These are phyloP conservation scores for Volvox reticuliferus DNA, from an alignment of 139 green algal species.

Conservation along the genomic window DNA sequence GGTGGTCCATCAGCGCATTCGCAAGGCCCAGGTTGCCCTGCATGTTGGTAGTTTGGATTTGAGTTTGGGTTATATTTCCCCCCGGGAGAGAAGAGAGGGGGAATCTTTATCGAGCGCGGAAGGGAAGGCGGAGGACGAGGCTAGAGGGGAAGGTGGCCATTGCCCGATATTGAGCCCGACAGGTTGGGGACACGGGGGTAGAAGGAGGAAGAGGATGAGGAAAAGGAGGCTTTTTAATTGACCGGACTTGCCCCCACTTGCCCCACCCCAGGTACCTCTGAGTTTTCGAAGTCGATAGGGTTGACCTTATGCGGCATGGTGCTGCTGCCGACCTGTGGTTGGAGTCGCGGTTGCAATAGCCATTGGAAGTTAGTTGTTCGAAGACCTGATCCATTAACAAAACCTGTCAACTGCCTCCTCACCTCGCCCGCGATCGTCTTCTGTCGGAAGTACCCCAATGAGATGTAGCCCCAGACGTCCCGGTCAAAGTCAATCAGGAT, in stretches of 20 bases:
- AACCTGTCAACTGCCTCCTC: background rate
- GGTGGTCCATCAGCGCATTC: constrained; percentile 95
- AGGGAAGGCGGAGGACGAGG: background rate
- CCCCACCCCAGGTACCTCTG: constrained; percentile 64
- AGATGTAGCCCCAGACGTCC: constrained; percentile 99
- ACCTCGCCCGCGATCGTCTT: constrained; percentile 65
- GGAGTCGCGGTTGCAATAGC: no score
- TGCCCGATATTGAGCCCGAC: no score
- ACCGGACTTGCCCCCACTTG: no score
- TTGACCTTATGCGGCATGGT: constrained; percentile 99
- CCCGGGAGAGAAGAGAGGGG: background rate
- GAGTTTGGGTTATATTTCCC: no score
- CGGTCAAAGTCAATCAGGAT: constrained; percentile 98
- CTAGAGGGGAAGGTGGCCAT: background rate
- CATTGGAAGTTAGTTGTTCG: no score
- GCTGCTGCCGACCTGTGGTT: constrained; percentile 86
- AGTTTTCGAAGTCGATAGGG: constrained; percentile 99
- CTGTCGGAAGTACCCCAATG: constrained; percentile 97
- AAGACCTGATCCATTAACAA: no score
- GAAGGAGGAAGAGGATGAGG: background rate
- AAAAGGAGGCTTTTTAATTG: background rate
- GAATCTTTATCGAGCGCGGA: background rate
- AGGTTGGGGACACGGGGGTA: background rate
- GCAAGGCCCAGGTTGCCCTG: constrained; percentile 96
- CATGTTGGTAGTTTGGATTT: no score